These are phyloP conservation scores for Kwoniella botswanensis DNA, from an alignment of 768 basidiomycete species.

Conservation along the genomic window DNA sequence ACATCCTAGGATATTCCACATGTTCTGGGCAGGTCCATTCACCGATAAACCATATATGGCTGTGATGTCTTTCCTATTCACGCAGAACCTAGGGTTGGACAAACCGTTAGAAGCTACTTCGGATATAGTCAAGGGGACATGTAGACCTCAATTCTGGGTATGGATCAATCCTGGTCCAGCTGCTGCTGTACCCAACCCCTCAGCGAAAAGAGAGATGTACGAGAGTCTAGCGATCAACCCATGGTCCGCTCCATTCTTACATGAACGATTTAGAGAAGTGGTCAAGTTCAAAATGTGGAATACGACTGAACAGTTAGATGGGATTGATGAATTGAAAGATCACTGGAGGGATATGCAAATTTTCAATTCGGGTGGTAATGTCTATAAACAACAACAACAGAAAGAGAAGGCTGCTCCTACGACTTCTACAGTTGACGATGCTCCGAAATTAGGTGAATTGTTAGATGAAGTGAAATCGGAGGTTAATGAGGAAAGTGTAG, in stretches of 20 bases:
- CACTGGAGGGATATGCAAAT: conserved; percentile 85
- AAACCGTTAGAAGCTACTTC: conserved; percentile 61
- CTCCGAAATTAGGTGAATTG: conserved; percentile 39
- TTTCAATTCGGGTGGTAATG: conserved; percentile 68
- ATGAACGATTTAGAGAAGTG: conserved; percentile 86
- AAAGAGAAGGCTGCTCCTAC: conserved; percentile 4
- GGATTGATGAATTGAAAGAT: conserved; percentile 81
- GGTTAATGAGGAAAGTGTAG: conserved; percentile 11
- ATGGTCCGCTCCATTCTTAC: conserved; percentile 94
- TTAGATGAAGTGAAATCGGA: conserved; percentile 34
- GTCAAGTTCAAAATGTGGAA: conserved; percentile 98
- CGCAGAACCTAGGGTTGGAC: conserved; percentile 89
- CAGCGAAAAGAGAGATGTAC: conserved; percentile 80
- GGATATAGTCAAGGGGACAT: conserved; percentile 61
- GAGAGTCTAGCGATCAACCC: conserved; percentile 76
- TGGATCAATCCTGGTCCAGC: conserved; percentile 99
- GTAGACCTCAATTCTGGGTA: conserved; percentile 92
- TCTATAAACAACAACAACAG: conserved; percentile 48
- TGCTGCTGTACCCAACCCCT: conserved; percentile 82
- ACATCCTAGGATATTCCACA: conserved; percentile 89
- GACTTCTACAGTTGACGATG: conserved; percentile 19
- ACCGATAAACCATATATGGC: conserved; percentile 98
- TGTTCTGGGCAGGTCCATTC: conserved; percentile 99
- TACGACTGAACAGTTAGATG: conserved; percentile 94
- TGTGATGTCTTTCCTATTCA: conserved; percentile 90